phyloP scores from a whole-genome alignment of 2,329 filamentous ascomycete genomes.

The Magnaporthiopsis incrustans region DNA sequence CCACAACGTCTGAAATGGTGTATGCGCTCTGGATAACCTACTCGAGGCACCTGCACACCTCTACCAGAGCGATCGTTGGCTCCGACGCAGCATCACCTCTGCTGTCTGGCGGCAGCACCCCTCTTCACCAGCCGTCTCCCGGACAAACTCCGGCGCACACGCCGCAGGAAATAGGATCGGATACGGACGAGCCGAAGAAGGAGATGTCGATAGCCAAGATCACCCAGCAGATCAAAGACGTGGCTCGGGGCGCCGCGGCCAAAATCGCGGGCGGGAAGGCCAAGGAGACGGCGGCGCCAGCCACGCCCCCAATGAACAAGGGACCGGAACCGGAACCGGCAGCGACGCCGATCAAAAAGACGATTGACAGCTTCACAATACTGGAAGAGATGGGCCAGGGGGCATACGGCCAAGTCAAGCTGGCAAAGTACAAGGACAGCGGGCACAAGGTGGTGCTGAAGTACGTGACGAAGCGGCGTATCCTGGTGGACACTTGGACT shows the following conservation, averaged over 20 bases:
- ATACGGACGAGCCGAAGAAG: slow-evolving; percentile 40
- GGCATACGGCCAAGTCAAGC: slow-evolving; percentile 94
- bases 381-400: slow-evolving; percentile 98
- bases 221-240: slow-evolving; percentile 49
- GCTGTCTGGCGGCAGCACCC: slow-evolving; percentile 58
- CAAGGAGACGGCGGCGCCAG: slow-evolving; percentile 20
- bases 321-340: background rate
- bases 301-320: slow-evolving; percentile 25
- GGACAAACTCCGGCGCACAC: slow-evolving; percentile 58
- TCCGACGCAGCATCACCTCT: slow-evolving; percentile 53
- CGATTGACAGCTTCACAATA: slow-evolving; percentile 83
- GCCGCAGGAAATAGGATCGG: slow-evolving; percentile 48
- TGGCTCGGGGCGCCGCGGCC: slow-evolving; percentile 45
- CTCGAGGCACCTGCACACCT: slow-evolving; percentile 81
- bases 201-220: slow-evolving; percentile 37
- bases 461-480: slow-evolving; percentile 93
- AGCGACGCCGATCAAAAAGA: slow-evolving; percentile 55
- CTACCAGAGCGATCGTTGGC: slow-evolving; percentile 29
- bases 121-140: slow-evolving; percentile 70
- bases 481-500: slow-evolving; percentile 97
- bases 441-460: slow-evolving; percentile 88
- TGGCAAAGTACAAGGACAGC: slow-evolving; percentile 76
- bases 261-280: slow-evolving; percentile 37
- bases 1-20: slow-evolving; percentile 64
- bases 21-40: slow-evolving; percentile 98